Evolutionary conservation across 345 rosid genomes (phyloP).

Genomic region (Noccaea caerulescens): DNA sequence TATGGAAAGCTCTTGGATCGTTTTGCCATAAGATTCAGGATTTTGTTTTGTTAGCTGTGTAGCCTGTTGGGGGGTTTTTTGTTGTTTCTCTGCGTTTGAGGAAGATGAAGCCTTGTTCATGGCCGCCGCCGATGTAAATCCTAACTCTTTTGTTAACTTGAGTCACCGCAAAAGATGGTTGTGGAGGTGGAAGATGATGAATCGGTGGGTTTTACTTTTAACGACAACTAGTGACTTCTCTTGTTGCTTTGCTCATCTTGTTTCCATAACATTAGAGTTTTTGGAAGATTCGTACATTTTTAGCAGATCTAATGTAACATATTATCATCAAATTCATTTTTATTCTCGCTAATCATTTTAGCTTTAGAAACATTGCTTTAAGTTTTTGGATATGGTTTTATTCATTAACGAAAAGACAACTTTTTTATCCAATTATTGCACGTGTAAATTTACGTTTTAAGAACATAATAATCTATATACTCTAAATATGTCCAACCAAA

Average conservation of each 20-base stretch:
- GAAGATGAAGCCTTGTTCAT: slow-evolving; percentile 18
- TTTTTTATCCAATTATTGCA: background rate
- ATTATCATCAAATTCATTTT: background rate
- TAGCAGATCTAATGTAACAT: background rate
- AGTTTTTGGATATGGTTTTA: background rate
- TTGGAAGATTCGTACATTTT: slow-evolving; percentile 22
- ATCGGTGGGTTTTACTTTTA: background rate
- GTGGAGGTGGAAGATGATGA: background rate
- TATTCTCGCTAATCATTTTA: background rate
- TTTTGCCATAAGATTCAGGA: background rate
- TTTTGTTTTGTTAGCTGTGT: slow-evolving; percentile 20
- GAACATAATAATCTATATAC: background rate
- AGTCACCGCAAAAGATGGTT: slow-evolving; percentile 4
- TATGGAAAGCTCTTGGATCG: slow-evolving; percentile 16
- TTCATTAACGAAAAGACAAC: background rate
- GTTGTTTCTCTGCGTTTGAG: slow-evolving; percentile 13
- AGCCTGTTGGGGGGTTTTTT: slow-evolving; percentile 10
- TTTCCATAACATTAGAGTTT: slow-evolving; percentile 20
- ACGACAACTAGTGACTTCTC: background rate
- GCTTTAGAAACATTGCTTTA: background rate
- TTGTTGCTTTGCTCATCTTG: slow-evolving; percentile 26
- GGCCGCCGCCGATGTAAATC: slow-evolving; percentile 27
- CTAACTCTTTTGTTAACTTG: slow-evolving; percentile 28
- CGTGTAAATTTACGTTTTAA: background rate
- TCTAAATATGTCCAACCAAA: background rate